Evolutionary conservation across 176 grass and related monocot genomes (phyloP).

Genomic region (Aegilops bicornis): DNA sequence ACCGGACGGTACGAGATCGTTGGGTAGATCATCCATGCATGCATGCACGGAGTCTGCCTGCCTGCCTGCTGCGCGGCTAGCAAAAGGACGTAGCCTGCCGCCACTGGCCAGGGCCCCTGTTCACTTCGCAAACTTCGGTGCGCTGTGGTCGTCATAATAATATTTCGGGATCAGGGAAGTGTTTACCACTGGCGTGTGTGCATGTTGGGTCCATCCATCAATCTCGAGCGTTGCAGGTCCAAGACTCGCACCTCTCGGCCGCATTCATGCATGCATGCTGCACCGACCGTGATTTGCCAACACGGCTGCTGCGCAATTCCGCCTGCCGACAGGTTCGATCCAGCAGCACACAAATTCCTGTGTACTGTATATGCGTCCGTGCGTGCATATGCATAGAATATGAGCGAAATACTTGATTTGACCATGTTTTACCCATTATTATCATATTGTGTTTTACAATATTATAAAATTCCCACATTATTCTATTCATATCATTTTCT

Average conservation of each 20-base stretch:
- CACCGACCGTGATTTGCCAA: conserved; percentile 21
- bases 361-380: neutral
- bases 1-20: conserved; percentile 21
- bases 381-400: neutral
- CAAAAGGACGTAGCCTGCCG: conserved; percentile 4
- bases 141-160: neutral
- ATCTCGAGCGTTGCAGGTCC: neutral
- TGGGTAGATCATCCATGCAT: neutral
- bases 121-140: conserved; percentile 31
- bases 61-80: neutral
- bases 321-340: neutral
- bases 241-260: neutral
- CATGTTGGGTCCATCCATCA: neutral
- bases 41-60: neutral
- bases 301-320: neutral
- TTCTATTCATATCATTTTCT: too few species aligned
- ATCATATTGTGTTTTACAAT: too few species aligned
- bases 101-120: neutral
- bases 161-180: neutral
- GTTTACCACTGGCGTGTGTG: neutral
- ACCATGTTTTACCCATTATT: too few species aligned
- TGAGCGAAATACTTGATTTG: too few species aligned
- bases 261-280: neutral
- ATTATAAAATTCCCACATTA: too few species aligned
- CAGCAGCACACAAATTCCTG: neutral